phyloP scores from a whole-genome alignment of 2,329 filamentous ascomycete genomes.

The Macrophomina pseudophaseolina region DNA sequence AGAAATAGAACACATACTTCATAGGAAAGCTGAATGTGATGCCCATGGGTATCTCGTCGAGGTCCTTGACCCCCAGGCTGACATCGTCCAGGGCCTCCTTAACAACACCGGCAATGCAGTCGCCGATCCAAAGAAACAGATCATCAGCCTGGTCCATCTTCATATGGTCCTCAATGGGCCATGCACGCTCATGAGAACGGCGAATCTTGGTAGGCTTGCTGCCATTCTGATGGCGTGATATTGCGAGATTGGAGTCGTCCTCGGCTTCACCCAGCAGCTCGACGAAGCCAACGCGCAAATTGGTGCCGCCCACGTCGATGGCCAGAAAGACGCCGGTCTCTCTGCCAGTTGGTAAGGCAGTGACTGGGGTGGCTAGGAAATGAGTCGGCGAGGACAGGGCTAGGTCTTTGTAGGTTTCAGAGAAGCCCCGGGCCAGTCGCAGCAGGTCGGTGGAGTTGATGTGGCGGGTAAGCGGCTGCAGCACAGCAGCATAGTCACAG shows the following conservation, averaged over 20 bases:
- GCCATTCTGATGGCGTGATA: conserved; percentile 29
- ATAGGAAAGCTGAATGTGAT: conserved; percentile 76
- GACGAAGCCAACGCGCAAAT: conserved; percentile 71
- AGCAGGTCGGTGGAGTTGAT: conserved; percentile 40
- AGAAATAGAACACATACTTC: conserved; percentile 43
- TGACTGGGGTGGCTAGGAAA: conserved; percentile 48
- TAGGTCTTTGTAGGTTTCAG: conserved; percentile 41
- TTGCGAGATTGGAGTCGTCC: conserved; percentile 34
- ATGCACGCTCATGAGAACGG: conserved; percentile 70
- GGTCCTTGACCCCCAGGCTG: conserved; percentile 37
- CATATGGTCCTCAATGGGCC: conserved; percentile 75
- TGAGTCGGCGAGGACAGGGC: conserved; percentile 44
- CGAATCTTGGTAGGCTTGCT: conserved; percentile 52
- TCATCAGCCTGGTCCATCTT: conserved; percentile 76
- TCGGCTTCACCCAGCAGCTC: conserved; percentile 59
- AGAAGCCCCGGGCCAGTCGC: conserved; percentile 41
- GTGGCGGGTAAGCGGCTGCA: conserved; percentile 41
- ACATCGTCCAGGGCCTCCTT: conserved; percentile 57
- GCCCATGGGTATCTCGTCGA: conserved; percentile 63
- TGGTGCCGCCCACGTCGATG: conserved; percentile 66
- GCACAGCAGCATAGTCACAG: conserved; percentile 11
- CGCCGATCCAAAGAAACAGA: conserved; percentile 81
- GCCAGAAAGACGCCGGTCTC: conserved; percentile 64
- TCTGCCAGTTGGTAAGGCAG: conserved; percentile 58
- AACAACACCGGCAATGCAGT: conserved; percentile 76